phyloP scores from a whole-genome alignment of 371 early-diverging fungal species.

The Vittaforma corneae region DNA sequence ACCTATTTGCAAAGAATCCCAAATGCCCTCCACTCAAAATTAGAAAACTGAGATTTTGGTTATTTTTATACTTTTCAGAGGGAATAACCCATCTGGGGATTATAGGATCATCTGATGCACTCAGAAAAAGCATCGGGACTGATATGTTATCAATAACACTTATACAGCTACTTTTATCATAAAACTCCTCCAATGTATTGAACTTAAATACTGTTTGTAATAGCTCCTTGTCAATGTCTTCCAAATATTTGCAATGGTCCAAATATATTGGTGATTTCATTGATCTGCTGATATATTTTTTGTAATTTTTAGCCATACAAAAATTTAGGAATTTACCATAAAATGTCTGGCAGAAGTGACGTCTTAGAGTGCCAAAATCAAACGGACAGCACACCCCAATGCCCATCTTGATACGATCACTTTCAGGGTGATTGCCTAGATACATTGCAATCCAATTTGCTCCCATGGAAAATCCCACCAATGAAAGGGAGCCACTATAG shows the following conservation, averaged over 20 bases:
- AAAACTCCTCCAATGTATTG: conserved; percentile 40
- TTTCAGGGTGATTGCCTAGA: conserved; percentile 42
- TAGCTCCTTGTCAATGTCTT: conserved; percentile 11
- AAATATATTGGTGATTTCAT: conserved; percentile 31
- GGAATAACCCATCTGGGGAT: conserved; percentile 66
- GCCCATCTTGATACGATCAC: conserved; percentile 38
- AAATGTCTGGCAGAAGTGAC: conserved; percentile 30
- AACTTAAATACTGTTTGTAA: conserved; percentile 21
- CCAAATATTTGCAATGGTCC: conserved; percentile 10
- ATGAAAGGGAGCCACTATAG: conserved; percentile 44
- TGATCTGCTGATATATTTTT: conserved; percentile 40
- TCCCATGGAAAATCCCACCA: conserved; percentile 57
- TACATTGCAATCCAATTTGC: conserved; percentile 52
- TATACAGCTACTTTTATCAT: conserved; percentile 39
- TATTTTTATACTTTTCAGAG: conserved; percentile 63
- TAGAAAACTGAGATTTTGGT: conserved; percentile 72
- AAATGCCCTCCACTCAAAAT: conserved; percentile 81
- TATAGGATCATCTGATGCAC: conserved; percentile 80
- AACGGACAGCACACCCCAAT: conserved; percentile 55
- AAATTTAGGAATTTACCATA: conserved; percentile 41
- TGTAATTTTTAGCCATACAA: conserved; percentile 42
- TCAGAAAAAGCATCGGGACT: conserved; percentile 69
- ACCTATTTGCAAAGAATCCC: conserved; percentile 62
- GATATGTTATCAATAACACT: conserved; percentile 41
- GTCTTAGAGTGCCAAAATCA: conserved; percentile 50